Conservation (phyloP, 345 rosid species). For the Pseudoturritis turrita region DNA sequence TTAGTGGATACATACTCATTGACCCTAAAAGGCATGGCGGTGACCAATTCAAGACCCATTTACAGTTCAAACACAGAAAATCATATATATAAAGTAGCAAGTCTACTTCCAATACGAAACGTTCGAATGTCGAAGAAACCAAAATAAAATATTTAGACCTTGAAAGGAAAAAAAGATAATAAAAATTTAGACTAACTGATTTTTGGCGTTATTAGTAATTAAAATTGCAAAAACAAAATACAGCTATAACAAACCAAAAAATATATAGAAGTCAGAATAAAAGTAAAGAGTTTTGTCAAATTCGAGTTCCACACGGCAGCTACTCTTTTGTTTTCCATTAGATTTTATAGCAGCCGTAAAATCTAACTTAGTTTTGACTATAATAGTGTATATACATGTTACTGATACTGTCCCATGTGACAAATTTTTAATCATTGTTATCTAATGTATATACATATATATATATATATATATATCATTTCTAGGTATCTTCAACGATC, state of each 20-base stretch:
- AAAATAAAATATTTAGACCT: neutral
- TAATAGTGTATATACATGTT: neutral
- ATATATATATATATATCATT: conserved; percentile 3
- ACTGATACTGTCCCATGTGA: conserved; percentile 8
- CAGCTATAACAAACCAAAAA: neutral
- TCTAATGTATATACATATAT: too few species aligned
- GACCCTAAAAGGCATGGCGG: conserved; percentile 10
- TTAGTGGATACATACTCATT: conserved; percentile 16
- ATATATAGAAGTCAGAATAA: neutral
- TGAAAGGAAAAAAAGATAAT: neutral
- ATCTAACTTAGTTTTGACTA: conserved; percentile 17
- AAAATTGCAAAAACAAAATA: neutral
- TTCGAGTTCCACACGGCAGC: conserved; percentile 49
- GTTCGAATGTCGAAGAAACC: neutral
- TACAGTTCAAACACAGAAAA: conserved; percentile 5
- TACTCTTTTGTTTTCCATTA: conserved; percentile 25
- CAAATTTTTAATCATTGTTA: neutral
- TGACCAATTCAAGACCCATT: conserved; percentile 13
- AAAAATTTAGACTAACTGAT: neutral
- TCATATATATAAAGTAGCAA: neutral
- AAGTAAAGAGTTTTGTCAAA: conserved; percentile 29
- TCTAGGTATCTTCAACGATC: conserved; percentile 2
- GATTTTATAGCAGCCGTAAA: conserved; percentile 24
- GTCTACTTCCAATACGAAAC: neutral
- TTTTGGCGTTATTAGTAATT: conserved; percentile 6